Evolutionary conservation across 805 yeast genomes (phyloP).

Genomic region (Candida succiphila): DNA sequence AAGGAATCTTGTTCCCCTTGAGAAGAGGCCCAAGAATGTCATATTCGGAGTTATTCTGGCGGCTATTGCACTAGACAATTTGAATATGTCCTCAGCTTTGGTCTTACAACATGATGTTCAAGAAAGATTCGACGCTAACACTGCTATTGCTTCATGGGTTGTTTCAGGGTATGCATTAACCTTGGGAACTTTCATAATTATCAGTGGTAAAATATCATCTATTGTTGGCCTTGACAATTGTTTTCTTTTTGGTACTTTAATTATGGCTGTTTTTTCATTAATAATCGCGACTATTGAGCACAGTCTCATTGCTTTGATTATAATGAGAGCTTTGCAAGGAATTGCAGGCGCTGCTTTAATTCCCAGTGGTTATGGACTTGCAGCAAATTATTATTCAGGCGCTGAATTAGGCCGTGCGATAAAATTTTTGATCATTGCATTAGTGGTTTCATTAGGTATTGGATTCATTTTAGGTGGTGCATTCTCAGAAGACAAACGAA

Average conservation of each 20-base stretch:
- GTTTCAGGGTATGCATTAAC: conserved; percentile 35
- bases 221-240: conserved; percentile 27
- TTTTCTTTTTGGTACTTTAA: conserved; percentile 12
- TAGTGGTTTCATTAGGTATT: no score
- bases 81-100: conserved; percentile 16
- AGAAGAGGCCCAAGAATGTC: conserved; percentile 7
- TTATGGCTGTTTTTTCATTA: conserved; percentile 16
- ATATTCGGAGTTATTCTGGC: conserved; percentile 7
- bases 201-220: conserved; percentile 33
- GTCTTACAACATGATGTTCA: conserved; percentile 15
- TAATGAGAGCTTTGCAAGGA: conserved; percentile 36
- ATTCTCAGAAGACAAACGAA: conserved; percentile 21
- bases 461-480: conserved; percentile 41
- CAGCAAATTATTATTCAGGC: conserved; percentile 15
- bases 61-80: conserved; percentile 14
- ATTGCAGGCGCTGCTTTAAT: conserved; percentile 30
- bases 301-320: conserved; percentile 25
- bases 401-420: conserved; percentile 7
- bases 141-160: no score
- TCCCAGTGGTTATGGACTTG: no score
- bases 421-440: conserved; percentile 8
- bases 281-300: conserved; percentile 25
- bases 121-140: conserved; percentile 27
- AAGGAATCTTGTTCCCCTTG: conserved; percentile 6
- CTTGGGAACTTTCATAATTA: conserved; percentile 31